Evolutionary conservation across 2,329 filamentous ascomycete genomes (phyloP), one percentile per base, ranked within the genome.

Genomic region (Penicillium sp.): DNA sequence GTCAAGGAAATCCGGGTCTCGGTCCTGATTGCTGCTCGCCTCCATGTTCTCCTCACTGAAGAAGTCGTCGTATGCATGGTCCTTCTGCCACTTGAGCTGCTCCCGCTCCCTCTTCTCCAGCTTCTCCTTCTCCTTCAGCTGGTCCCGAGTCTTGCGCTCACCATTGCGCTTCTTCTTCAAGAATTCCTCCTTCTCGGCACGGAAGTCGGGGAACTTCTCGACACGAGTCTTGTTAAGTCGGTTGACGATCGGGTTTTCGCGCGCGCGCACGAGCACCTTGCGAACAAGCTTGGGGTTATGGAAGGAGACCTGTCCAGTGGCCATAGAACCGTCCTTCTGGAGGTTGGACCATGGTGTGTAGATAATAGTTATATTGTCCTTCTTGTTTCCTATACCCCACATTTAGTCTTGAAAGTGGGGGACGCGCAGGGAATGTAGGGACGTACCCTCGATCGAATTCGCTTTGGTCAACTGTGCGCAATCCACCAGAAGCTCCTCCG

Each of bases 301-400:
- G 81, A 98, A 99, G 62, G 90, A 89, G 52, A 99, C 95, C 73
- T 99, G 95, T 22, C 95, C 95, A 3, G 89, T 88, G 19, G 91
- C 93, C 95, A 99, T 99, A 74, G 89, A 91, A 29, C 93, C 93
- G 71, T 96, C 91, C 73, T 99, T 99, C 73, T 91, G 90, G 33
- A 99, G 84, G 74, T 99, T 99, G 45, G 90, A 90, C 92, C 95
- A 98, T 7, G 95, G 95, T 4, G 95, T 99, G 79, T 99, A 99
- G 70, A 99, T 96, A 70, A 99, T 76, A 16, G 92, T 96, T 68
- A 99, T 82, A 76, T 98, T 98, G 76, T 98, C 93, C 76, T 97
- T 98, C 78, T 99, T 99, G 81, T 99, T 99, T 62, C 95, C 90
- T 93, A 57, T 42, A 19, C 44, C 5, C 35, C 14, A 44, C 19